Evolutionary conservation across 2,329 filamentous ascomycete species (phyloP).

Genomic region (Hypomyces rosellus): DNA sequence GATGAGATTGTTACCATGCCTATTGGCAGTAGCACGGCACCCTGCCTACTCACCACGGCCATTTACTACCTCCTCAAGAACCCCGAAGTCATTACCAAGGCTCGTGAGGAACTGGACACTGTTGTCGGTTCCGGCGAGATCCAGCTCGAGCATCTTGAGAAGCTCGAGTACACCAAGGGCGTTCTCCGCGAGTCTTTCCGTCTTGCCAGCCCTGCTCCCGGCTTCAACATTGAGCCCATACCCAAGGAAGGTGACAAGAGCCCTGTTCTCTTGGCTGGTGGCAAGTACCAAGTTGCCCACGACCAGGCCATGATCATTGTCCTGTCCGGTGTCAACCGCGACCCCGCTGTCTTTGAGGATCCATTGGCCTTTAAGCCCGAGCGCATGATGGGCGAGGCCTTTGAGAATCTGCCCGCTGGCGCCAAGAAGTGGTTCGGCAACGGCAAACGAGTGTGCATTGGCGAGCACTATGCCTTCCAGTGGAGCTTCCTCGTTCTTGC

Average conservation of each 20-base stretch:
- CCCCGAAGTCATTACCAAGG: conserved; percentile 39
- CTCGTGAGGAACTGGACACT: conserved; percentile 47
- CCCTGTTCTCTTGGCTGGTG: conserved; percentile 41
- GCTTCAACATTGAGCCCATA: conserved; percentile 48
- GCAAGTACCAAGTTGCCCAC: conserved; percentile 43
- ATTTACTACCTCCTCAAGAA: conserved; percentile 48
- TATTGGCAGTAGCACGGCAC: conserved; percentile 48
- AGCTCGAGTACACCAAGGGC: conserved; percentile 48
- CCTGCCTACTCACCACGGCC: conserved; percentile 37
- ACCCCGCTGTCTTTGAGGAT: conserved; percentile 41
- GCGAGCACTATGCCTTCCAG: conserved; percentile 43
- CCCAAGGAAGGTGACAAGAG: conserved; percentile 30
- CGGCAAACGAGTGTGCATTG: conserved; percentile 46
- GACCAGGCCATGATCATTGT: conserved; percentile 45
- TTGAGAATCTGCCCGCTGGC: conserved; percentile 35
- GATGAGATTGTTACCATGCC: conserved; percentile 66
- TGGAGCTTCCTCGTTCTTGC: conserved; percentile 37
- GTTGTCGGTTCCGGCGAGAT: conserved; percentile 42
- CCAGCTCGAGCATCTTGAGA: conserved; percentile 40
- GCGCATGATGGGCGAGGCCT: conserved; percentile 42
- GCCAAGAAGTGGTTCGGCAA: conserved; percentile 48
- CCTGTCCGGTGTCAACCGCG: conserved; percentile 44
- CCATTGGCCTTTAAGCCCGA: conserved; percentile 41
- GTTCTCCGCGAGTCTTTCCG: conserved; percentile 50
- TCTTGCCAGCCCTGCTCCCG: conserved; percentile 47